A percentile compares a stretch with the other conserved stretches of the same genome.
phyloP scores from a whole-genome alignment of 768 basidiomycete species.

The Leucocoprinus leucothites region DNA sequence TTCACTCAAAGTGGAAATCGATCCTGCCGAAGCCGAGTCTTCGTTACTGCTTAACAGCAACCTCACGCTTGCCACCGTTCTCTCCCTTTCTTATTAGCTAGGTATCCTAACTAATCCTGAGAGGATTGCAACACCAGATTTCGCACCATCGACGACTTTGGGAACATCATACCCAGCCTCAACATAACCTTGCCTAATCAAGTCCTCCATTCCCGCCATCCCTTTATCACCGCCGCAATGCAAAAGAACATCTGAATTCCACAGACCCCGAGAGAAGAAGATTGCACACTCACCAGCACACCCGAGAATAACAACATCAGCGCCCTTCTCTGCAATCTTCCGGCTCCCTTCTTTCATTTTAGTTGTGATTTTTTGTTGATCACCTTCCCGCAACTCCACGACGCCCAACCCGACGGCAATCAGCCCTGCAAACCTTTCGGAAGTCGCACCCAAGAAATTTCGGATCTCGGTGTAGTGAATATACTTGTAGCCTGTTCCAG shows the following conservation, averaged over 20 bases:
- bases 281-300: conserved; percentile 27
- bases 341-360: conserved; percentile 27
- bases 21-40: too few relatives aligned
- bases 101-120: conserved; percentile 29
- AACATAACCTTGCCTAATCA: conserved; percentile 25
- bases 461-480: conserved; percentile 29
- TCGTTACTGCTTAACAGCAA: too few relatives aligned
- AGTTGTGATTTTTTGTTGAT: conserved; percentile 23
- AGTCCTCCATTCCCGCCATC: conserved; percentile 35
- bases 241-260: too few relatives aligned
- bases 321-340: conserved; percentile 27
- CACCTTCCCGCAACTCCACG: conserved; percentile 30
- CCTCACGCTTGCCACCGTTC: too few relatives aligned
- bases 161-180: conserved; percentile 25
- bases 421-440: conserved; percentile 33
- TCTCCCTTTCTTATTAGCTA: background rate
- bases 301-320: conserved; percentile 35
- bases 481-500: conserved; percentile 32
- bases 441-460: conserved; percentile 29
- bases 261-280: too few relatives aligned
- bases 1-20: too few relatives aligned
- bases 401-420: conserved; percentile 29
- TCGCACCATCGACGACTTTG: conserved; percentile 34
- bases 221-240: conserved; percentile 18
- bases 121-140: conserved; percentile 33